Conservation (phyloP, 768 basidiomycete genomes). For the Trametes villosa region DNA sequence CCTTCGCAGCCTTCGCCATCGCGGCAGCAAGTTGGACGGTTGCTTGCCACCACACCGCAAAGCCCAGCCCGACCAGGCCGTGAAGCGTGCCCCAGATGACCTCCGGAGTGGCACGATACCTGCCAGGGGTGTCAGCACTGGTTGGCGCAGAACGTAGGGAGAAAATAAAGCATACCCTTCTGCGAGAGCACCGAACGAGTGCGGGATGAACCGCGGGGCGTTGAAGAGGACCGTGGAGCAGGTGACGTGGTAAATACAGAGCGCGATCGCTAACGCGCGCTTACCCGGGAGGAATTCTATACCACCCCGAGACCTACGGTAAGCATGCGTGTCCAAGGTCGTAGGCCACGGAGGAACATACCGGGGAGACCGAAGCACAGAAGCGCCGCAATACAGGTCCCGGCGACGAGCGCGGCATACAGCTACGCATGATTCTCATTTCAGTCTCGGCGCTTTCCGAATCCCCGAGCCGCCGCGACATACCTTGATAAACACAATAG, state of each 20-base stretch:
- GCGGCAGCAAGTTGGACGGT: slow-evolving; percentile 51
- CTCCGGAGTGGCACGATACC: slow-evolving; percentile 72
- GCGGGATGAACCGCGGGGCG: slow-evolving; percentile 79
- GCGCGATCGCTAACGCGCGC: slow-evolving; percentile 75
- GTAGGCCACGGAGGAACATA: slow-evolving; percentile 35
- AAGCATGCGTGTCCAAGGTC: neutral
- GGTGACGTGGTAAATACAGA: slow-evolving; percentile 76
- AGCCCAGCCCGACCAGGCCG: slow-evolving; percentile 69
- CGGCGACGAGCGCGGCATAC: slow-evolving; percentile 65
- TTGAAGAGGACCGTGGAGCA: slow-evolving; percentile 76
- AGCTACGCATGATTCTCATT: slow-evolving; percentile 49
- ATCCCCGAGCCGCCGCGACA: slow-evolving; percentile 21
- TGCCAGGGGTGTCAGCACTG: slow-evolving; percentile 29
- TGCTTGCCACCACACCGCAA: slow-evolving; percentile 84
- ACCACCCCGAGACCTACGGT: neutral
- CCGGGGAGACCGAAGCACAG: slow-evolving; percentile 78
- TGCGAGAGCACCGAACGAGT: slow-evolving; percentile 60
- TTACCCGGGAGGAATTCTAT: slow-evolving; percentile 85
- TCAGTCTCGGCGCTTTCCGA: neutral
- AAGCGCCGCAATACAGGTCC: slow-evolving; percentile 62
- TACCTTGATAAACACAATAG: slow-evolving; percentile 76
- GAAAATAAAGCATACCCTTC: slow-evolving; percentile 56
- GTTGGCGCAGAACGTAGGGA: neutral
- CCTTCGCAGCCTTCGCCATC: slow-evolving; percentile 24
- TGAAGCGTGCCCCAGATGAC: slow-evolving; percentile 72